Evolutionary conservation across 768 basidiomycete species (phyloP).

Genomic region (Boletus reticuloceps): DNA sequence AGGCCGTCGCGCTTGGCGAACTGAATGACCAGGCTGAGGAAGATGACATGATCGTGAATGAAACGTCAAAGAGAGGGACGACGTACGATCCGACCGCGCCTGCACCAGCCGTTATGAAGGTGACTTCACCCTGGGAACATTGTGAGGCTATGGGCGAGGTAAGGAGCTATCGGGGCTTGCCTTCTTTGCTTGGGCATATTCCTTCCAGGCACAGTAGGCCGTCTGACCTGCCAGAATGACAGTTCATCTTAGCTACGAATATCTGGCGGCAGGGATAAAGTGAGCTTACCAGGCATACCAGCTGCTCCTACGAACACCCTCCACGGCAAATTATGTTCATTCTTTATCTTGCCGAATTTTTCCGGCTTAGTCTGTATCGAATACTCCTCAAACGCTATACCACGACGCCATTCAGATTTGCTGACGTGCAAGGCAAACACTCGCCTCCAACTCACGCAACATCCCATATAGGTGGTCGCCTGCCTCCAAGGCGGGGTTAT

Average conservation of each 20-base stretch:
- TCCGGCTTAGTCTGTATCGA: not conserved
- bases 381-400: slow-evolving; percentile 3
- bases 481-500: not conserved
- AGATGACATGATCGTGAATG: not conserved
- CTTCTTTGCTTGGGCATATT: slow-evolving; percentile 1
- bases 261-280: not conserved
- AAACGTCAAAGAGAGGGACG: not conserved
- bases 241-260: not conserved
- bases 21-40: not conserved
- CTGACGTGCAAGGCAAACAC: not conserved
- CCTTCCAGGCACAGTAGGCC: slow-evolving; percentile 6
- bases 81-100: slow-evolving; percentile 4
- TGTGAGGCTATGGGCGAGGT: not conserved
- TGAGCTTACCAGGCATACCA: slow-evolving; percentile 1
- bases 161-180: not conserved
- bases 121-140: not conserved
- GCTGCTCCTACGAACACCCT: slow-evolving; percentile 2
- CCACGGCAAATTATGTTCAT: not conserved
- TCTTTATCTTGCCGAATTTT: not conserved
- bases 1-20: slow-evolving; percentile 9
- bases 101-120: slow-evolving; percentile 2
- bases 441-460: not conserved
- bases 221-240: not conserved
- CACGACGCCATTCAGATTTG: not conserved
- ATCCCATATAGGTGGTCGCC: slow-evolving; percentile 5